Base-by-base conservation (phyloP, 73 alveolate species). In the Paramecium pentaurelia region DNA sequence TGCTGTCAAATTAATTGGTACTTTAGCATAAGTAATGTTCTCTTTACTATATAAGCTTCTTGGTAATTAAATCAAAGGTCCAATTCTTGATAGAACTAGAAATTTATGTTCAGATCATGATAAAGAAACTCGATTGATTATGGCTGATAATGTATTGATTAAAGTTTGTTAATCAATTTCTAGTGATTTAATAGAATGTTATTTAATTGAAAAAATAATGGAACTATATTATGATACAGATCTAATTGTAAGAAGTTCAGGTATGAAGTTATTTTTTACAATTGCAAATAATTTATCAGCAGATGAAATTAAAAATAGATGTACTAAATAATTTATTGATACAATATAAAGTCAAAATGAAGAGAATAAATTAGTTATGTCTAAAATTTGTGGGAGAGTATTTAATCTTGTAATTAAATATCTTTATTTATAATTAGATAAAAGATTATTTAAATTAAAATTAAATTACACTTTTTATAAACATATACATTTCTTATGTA, bases 61-160 rank as follows among this genome's bases (percentile, higher is more conserved):
- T 12, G 68, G 68, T 11, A 64, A 88, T 60, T 73, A 40, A n/a
- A 70, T 88, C 7, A 88, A 88, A 88, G 94, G 94, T 8, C 86
- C 94, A 14, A 20, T 88, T 18, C 49, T 88, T 25, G 94, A 88
- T 70, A 88, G 94, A 71, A 44, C 94, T 9, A 88, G 94, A 45
- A 68, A 22, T 42, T 88, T 88, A 32, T 88, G 94, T 71, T 36
- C 71, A 22, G 94, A 88, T 71, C 90, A 88, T 18, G 94, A 88
- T 18, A 70, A 44, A 7, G 94, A 88, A 71, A 64, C 45, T 32
- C 73, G 94, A 71, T 36, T 70, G n/a, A 14, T 70, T 2, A 88
- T 88, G 94, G 94, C 91, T 14, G 80, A 60, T 6, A 68, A 88
- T 27, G 94, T 88, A 14, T 68, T 88, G 27, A 38, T 70, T 30